These are phyloP conservation scores for Aegilops umbellulata DNA, from an alignment of 176 grass and related monocot genomes.

Conservation along the genomic window DNA sequence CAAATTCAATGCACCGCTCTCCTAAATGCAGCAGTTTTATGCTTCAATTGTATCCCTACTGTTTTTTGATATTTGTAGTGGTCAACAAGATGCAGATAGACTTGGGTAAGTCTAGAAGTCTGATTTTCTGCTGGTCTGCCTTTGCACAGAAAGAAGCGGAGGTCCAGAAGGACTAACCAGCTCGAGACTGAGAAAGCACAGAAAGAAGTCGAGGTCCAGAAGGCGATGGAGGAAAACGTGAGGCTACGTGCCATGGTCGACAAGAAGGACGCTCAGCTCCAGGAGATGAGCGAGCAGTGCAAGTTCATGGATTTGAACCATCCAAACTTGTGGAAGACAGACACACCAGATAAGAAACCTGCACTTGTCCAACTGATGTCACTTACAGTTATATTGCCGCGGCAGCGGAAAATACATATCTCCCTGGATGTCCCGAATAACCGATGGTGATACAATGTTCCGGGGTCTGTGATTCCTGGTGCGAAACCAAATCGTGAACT, in stretches of 20 bases:
- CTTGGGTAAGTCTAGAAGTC: not conserved
- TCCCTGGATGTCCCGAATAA: not conserved
- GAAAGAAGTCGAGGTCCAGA: constrained; percentile 79
- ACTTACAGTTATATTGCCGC: constrained; percentile 21
- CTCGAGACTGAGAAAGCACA: constrained; percentile 78
- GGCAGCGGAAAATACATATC: not conserved
- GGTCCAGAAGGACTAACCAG: constrained; percentile 45
- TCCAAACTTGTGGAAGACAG: constrained; percentile 19
- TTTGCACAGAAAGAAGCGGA: not conserved
- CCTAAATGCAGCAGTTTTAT: not conserved
- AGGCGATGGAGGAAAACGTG: constrained; percentile 89
- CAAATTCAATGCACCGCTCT: not conserved
- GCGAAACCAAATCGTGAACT: not conserved
- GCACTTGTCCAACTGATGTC: constrained; percentile 22
- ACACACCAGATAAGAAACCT: not conserved
- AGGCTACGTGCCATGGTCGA: constrained; percentile 68
- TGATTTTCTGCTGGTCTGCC: not conserved
- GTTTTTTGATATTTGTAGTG: not conserved
- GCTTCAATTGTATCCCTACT: not conserved
- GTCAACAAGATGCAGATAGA: not conserved
- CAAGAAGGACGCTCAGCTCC: constrained; percentile 81
- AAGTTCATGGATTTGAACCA: constrained; percentile 85
- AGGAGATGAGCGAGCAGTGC: constrained; percentile 87
- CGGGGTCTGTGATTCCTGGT: not conserved
- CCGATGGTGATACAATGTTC: not conserved